Evolutionary conservation across 495 filamentous ascomycete genomes (phyloP).

Genomic region (Aspergillus coremiiformis): DNA sequence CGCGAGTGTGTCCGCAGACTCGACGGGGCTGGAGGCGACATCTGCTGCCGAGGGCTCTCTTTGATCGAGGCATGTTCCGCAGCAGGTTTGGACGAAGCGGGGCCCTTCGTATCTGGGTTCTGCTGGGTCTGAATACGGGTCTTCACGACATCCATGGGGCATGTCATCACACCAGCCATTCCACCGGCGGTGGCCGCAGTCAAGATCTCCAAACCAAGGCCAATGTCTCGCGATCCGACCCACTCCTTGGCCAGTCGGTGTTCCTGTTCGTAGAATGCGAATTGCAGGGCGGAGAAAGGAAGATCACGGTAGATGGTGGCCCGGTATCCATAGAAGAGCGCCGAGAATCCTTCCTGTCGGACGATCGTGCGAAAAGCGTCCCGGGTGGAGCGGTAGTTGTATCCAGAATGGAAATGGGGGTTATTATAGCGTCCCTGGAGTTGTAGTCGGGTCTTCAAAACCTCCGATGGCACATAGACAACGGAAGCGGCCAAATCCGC

Average conservation of each 20-base stretch:
- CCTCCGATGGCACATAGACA: conserved; percentile 92
- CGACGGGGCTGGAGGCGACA: conserved; percentile 19
- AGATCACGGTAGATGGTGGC: conserved; percentile 90
- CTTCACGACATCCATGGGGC: conserved; percentile 95
- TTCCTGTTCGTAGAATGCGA: conserved; percentile 96
- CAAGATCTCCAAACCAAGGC: conserved; percentile 72
- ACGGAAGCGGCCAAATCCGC: conserved; percentile 87
- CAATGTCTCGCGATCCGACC: conserved; percentile 68
- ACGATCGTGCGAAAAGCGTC: conserved; percentile 82
- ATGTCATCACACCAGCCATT: conserved; percentile 88
- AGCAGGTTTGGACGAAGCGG: conserved; percentile 18
- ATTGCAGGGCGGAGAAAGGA: conserved; percentile 91
- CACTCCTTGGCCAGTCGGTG: conserved; percentile 72
- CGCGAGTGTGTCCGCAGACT: conserved; percentile 38
- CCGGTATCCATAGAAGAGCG: conserved; percentile 90
- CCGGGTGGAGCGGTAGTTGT: conserved; percentile 77
- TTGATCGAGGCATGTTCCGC: conserved; percentile 27
- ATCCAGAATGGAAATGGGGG: conserved; percentile 83
- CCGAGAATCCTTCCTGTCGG: conserved; percentile 68
- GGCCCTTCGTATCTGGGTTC: conserved; percentile 37
- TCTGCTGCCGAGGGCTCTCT: conserved; percentile 30
- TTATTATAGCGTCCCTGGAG: conserved; percentile 94
- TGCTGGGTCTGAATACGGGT: conserved; percentile 95
- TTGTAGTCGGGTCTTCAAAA: conserved; percentile 90
- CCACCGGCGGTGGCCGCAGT: conserved; percentile 91